A percentile compares a stretch with the other conserved stretches of the same genome.
Conservation (phyloP, 2,329 filamentous ascomycete species). For the Macrophomina tecta region DNA sequence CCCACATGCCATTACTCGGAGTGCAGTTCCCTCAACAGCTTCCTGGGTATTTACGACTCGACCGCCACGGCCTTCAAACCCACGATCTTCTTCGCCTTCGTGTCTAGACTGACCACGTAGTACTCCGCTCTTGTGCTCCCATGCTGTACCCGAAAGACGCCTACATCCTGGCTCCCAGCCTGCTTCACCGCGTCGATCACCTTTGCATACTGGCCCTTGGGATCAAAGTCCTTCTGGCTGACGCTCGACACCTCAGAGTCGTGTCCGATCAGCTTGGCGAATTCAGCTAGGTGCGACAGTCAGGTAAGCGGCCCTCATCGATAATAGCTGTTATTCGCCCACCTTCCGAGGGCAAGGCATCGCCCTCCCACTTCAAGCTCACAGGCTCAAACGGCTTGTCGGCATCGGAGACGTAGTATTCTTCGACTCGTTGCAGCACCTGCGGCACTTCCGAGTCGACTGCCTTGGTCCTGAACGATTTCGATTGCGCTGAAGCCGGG, state of each 20-base stretch:
- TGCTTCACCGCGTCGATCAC: constrained; percentile 72
- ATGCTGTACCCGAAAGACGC: constrained; percentile 74
- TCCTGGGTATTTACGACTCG: constrained; percentile 57
- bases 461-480: constrained; percentile 42
- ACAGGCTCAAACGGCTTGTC: constrained; percentile 87
- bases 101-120: constrained; percentile 73
- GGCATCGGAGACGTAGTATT: constrained; percentile 78
- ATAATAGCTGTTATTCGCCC: not conserved
- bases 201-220: constrained; percentile 70
- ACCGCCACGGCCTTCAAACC: constrained; percentile 80
- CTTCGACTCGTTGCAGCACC: constrained; percentile 49
- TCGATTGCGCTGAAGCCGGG: constrained; percentile 36
- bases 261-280: constrained; percentile 69
- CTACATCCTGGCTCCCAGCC: constrained; percentile 67
- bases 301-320: constrained; percentile 1
- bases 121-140: constrained; percentile 74
- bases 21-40: no score
- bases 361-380: constrained; percentile 65
- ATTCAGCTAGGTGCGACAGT: constrained; percentile 61
- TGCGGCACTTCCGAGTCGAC: constrained; percentile 64
- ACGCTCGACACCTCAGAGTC: constrained; percentile 65
- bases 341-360: constrained; percentile 60
- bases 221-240: constrained; percentile 75
- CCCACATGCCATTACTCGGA: not conserved
- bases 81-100: constrained; percentile 67